Evolutionary conservation across 2,329 filamentous ascomycete species (phyloP).

Genomic region (Eurotiales sp.): DNA sequence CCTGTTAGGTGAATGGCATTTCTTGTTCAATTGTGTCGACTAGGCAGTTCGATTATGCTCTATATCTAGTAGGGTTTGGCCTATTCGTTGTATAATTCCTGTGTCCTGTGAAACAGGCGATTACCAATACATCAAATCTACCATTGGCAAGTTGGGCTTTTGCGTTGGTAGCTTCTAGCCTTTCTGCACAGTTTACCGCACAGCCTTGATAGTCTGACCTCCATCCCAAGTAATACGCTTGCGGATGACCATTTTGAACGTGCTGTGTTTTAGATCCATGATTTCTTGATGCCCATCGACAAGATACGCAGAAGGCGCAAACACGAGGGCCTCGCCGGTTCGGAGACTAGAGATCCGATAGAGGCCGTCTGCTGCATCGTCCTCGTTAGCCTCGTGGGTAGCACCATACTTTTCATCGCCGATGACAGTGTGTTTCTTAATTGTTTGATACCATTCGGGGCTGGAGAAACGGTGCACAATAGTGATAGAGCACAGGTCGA

Average conservation of each 20-base stretch:
- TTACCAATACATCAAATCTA: too few relatives aligned
- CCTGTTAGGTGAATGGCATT: too few relatives aligned
- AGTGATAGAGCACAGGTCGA: constrained; percentile 69
- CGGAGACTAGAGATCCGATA: constrained; percentile 21
- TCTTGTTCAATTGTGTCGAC: too few relatives aligned
- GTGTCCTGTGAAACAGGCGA: too few relatives aligned
- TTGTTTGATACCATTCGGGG: constrained; percentile 57
- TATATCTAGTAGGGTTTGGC: too few relatives aligned
- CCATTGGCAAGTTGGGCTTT: too few relatives aligned
- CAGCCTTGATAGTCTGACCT: constrained; percentile 20
- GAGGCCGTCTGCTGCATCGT: constrained; percentile 14
- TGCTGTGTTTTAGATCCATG: constrained; percentile 18
- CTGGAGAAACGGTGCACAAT: constrained; percentile 69
- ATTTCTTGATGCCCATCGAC: constrained; percentile 14
- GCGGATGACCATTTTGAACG: constrained; percentile 21
- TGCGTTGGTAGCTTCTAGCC: too few relatives aligned
- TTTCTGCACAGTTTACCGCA: constrained; percentile 13
- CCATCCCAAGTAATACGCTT: constrained; percentile 26
- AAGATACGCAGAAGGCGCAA: constrained; percentile 22
- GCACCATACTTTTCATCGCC: not conserved
- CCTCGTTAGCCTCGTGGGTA: not conserved
- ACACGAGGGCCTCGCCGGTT: constrained; percentile 25
- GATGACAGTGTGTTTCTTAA: constrained; percentile 47
- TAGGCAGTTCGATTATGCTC: not conserved
- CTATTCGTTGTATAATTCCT: too few relatives aligned